phyloP scores from a whole-genome alignment of 1,284 basidiomycete species.

The Ceratobasidium sp. region DNA sequence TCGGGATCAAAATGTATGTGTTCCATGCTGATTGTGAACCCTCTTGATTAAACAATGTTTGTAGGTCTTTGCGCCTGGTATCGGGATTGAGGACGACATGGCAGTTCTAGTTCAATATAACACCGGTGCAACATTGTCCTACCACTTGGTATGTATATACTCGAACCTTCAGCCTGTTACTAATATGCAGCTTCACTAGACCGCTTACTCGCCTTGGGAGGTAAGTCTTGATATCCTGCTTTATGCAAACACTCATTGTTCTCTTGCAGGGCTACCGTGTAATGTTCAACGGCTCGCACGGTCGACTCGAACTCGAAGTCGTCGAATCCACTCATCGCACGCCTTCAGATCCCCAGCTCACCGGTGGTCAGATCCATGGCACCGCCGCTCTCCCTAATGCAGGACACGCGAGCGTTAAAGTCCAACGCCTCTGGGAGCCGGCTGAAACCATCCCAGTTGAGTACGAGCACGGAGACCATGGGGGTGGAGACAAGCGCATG shows the following conservation, averaged over 20 bases:
- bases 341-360: constrained; percentile 56
- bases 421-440: constrained; percentile 66
- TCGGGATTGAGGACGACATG: constrained; percentile 72
- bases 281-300: constrained; percentile 69
- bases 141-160: constrained; percentile 61
- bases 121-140: constrained; percentile 68
- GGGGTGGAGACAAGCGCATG: constrained; percentile 68
- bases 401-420: constrained; percentile 63
- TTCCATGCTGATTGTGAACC: neutral
- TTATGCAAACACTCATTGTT: neutral
- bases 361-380: constrained; percentile 63
- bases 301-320: constrained; percentile 69
- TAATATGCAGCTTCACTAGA: constrained; percentile 51
- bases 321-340: constrained; percentile 64
- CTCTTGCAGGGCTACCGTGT: constrained; percentile 64
- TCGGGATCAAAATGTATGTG: constrained; percentile 62
- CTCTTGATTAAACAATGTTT: neutral
- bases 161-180: constrained; percentile 25
- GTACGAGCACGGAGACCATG: constrained; percentile 65
- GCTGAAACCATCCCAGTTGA: constrained; percentile 63
- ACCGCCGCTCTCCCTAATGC: constrained; percentile 64
- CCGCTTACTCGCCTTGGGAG: constrained; percentile 63
- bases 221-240: neutral
- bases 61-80: constrained; percentile 67
- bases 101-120: constrained; percentile 67